These are phyloP conservation scores for Adansonia digitata DNA, from an alignment of 345 rosid genomes.

Conservation along the genomic window DNA sequence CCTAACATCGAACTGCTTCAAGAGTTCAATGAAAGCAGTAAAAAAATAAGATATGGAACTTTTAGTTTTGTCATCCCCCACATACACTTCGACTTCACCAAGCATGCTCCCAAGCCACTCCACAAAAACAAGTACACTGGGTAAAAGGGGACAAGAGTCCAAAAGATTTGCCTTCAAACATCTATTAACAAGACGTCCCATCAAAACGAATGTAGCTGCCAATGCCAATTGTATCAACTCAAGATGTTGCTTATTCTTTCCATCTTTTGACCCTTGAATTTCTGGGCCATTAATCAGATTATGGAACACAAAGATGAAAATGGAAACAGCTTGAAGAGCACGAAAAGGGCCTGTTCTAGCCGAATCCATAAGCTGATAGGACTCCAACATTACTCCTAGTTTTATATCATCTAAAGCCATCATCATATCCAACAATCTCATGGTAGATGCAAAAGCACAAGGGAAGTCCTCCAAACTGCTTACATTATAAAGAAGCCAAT, in stretches of 20 bases:
- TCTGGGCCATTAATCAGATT: slow-evolving; percentile 27
- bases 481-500: slow-evolving; percentile 1
- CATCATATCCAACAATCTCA: slow-evolving; percentile 51
- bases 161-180: slow-evolving; percentile 42
- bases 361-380: slow-evolving; percentile 55
- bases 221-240: slow-evolving; percentile 34
- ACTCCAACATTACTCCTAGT: slow-evolving; percentile 43
- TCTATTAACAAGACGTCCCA: slow-evolving; percentile 65
- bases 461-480: slow-evolving; percentile 66
- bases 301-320: slow-evolving; percentile 58
- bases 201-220: slow-evolving; percentile 45
- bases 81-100: slow-evolving; percentile 35
- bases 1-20: slow-evolving; percentile 34
- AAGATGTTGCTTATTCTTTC: slow-evolving; percentile 21
- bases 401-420: slow-evolving; percentile 47
- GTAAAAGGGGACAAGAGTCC: slow-evolving; percentile 56
- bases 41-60: slow-evolving; percentile 56
- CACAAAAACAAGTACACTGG: slow-evolving; percentile 60
- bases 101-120: slow-evolving; percentile 59
- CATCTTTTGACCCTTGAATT: slow-evolving; percentile 19
- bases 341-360: slow-evolving; percentile 62
- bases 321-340: slow-evolving; percentile 55
- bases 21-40: slow-evolving; percentile 39
- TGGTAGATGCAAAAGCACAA: slow-evolving; percentile 51
- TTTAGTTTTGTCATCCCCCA: slow-evolving; percentile 40